phyloP scores from a whole-genome alignment of 768 basidiomycete genomes.

The Tephrocybe rancida region DNA sequence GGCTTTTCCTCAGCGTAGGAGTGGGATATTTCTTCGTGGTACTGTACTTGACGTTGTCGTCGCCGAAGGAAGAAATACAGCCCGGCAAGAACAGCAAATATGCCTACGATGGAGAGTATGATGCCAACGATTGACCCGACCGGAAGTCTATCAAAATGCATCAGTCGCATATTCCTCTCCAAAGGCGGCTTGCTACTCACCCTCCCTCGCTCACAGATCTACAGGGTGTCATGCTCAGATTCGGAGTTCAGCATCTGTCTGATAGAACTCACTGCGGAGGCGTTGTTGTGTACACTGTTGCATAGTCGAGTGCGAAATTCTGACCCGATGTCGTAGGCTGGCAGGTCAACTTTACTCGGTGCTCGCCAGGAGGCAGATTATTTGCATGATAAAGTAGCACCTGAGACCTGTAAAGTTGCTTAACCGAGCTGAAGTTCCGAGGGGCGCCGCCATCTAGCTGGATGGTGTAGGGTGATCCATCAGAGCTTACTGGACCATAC shows the following conservation, averaged over 20 bases:
- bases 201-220: neutral
- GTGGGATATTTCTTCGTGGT: neutral
- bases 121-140: constrained; percentile 12
- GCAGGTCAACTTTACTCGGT: constrained; percentile 7
- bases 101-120: neutral
- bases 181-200: neutral
- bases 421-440: constrained; percentile 22
- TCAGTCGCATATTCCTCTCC: neutral
- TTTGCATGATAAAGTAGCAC: constrained; percentile 26
- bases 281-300: constrained; percentile 11
- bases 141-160: neutral
- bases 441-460: constrained; percentile 32
- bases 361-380: constrained; percentile 4
- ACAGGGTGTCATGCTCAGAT: neutral
- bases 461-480: constrained; percentile 33
- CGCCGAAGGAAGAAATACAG: constrained; percentile 11
- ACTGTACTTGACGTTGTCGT: neutral
- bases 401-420: constrained; percentile 24
- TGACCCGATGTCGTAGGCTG: constrained; percentile 11
- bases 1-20: neutral
- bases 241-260: neutral
- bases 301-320: constrained; percentile 13
- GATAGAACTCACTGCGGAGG: constrained; percentile 9
- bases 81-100: constrained; percentile 4
- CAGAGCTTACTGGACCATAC: constrained; percentile 42